Conservation (phyloP, 805 yeast species). For the Kluyveromyces starmeri region DNA sequence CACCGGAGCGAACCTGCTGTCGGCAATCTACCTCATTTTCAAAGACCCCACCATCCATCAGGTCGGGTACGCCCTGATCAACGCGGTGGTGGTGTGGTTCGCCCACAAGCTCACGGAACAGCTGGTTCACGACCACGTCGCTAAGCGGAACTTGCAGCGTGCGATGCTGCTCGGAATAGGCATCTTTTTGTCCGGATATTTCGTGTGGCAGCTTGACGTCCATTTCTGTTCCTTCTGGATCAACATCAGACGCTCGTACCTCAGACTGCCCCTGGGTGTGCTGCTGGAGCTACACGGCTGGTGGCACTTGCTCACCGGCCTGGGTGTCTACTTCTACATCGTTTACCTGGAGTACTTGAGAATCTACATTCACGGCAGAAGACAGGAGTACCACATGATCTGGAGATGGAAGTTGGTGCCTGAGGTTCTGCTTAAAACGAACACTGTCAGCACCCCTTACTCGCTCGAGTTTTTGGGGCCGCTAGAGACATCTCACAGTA, state of each 20-base stretch:
- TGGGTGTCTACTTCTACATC: slow-evolving; percentile 80
- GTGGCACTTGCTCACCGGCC: slow-evolving; percentile 90
- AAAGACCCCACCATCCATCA: slow-evolving; percentile 88
- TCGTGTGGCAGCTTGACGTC: slow-evolving; percentile 84
- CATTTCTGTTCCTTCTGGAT: slow-evolving; percentile 61
- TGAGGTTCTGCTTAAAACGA: slow-evolving; percentile 30
- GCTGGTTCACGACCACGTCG: slow-evolving; percentile 43
- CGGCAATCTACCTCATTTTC: slow-evolving; percentile 52
- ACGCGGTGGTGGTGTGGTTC: slow-evolving; percentile 59
- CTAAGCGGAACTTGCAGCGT: slow-evolving; percentile 40
- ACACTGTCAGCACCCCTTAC: slow-evolving; percentile 18
- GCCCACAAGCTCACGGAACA: slow-evolving; percentile 43
- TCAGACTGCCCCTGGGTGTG: slow-evolving; percentile 74
- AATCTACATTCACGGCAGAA: slow-evolving; percentile 51
- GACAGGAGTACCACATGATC: slow-evolving; percentile 44
- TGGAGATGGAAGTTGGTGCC: slow-evolving; percentile 56
- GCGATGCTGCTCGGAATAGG: slow-evolving; percentile 53
- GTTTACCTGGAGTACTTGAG: slow-evolving; percentile 71
- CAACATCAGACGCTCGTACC: slow-evolving; percentile 49
- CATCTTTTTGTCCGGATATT: slow-evolving; percentile 64
- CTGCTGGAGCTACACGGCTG: slow-evolving; percentile 89
- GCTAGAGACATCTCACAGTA: not conserved
- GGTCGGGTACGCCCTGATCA: slow-evolving; percentile 70
- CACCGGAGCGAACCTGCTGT: slow-evolving; percentile 11
- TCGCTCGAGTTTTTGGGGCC: slow-evolving; percentile 14